Conservation (phyloP, 371 early-diverging fungal species). For the Syncephalis fuscata region DNA sequence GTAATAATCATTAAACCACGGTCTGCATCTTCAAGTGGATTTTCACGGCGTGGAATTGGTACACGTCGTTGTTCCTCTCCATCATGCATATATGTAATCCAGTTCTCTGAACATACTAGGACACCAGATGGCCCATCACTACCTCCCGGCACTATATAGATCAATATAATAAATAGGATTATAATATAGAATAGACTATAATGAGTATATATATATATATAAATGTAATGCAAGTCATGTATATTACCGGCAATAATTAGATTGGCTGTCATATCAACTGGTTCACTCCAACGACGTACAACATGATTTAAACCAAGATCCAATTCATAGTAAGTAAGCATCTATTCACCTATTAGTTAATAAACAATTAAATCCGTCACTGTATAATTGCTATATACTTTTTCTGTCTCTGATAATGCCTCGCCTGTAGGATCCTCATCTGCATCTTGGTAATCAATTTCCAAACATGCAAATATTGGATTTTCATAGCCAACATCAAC, state of each 20-base stretch:
- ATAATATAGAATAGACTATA: not conserved
- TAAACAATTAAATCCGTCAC: no score
- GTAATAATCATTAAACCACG: constrained; percentile 64
- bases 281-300: constrained; percentile 80
- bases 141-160: constrained; percentile 63
- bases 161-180: not conserved
- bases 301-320: constrained; percentile 98
- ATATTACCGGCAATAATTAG: constrained; percentile 50
- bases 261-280: constrained; percentile 62
- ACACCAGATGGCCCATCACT: constrained; percentile 94
- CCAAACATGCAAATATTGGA: constrained; percentile 90
- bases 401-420: constrained; percentile 55
- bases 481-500: constrained; percentile 97
- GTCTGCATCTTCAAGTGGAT: constrained; percentile 37
- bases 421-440: constrained; percentile 68
- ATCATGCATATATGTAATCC: constrained; percentile 72
- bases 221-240: not conserved
- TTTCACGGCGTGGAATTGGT: constrained; percentile 75
- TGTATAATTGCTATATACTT: constrained; percentile 14
- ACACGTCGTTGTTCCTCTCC: constrained; percentile 47
- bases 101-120: constrained; percentile 82
- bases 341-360: constrained; percentile 9
- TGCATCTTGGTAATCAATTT: constrained; percentile 72
- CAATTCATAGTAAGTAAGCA: constrained; percentile 87
- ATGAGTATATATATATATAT: not conserved